Percentiles rank a stretch among this genome's conserved stretches.
phyloP scores from a whole-genome alignment of 2,329 filamentous ascomycete species.

The Immersiporthe knoxdaviesiana region DNA sequence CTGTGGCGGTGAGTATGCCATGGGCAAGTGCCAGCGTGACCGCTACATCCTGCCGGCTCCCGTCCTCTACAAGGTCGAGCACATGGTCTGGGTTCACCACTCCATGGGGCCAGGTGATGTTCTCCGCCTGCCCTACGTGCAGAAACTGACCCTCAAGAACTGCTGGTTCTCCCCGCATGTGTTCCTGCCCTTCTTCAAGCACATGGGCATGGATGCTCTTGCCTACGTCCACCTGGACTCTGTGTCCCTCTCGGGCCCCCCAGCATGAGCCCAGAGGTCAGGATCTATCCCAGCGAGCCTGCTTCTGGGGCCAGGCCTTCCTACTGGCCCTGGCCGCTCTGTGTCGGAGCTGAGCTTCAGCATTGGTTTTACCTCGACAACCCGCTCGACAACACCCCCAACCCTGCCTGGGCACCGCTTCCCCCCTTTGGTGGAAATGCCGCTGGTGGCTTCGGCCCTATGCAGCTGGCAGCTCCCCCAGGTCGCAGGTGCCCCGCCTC shows the following conservation, averaged over 20 bases:
- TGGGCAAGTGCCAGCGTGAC: constrained; percentile 64
- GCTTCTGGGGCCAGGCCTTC: constrained; percentile 11
- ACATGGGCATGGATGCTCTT: constrained; percentile 51
- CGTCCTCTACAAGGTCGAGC: constrained; percentile 43
- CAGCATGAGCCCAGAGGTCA: constrained; percentile 26
- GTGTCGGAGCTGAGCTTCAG: constrained; percentile 27
- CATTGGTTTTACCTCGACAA: constrained; percentile 23
- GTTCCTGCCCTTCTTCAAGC: constrained; percentile 54
- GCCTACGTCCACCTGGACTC: constrained; percentile 63
- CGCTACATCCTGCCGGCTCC: constrained; percentile 66
- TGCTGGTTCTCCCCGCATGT: constrained; percentile 68
- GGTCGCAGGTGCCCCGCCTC: too few species aligned
- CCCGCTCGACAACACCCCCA: background rate
- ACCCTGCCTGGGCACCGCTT: background rate
- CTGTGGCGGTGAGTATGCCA: constrained; percentile 68
- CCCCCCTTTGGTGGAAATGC: background rate
- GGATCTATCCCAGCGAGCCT: constrained; percentile 23
- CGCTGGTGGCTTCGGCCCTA: background rate
- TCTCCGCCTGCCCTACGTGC: constrained; percentile 58
- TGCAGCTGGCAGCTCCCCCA: background rate
- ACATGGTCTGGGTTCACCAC: constrained; percentile 36
- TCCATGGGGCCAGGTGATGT: constrained; percentile 40
- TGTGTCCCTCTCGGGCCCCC: constrained; percentile 62
- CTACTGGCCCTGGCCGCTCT: constrained; percentile 33
- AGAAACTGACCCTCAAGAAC: constrained; percentile 66